These are phyloP conservation scores for Takakia lepidozioides DNA, from an alignment of 225 moss, liverwort and hornwort species.

Conservation along the genomic window DNA sequence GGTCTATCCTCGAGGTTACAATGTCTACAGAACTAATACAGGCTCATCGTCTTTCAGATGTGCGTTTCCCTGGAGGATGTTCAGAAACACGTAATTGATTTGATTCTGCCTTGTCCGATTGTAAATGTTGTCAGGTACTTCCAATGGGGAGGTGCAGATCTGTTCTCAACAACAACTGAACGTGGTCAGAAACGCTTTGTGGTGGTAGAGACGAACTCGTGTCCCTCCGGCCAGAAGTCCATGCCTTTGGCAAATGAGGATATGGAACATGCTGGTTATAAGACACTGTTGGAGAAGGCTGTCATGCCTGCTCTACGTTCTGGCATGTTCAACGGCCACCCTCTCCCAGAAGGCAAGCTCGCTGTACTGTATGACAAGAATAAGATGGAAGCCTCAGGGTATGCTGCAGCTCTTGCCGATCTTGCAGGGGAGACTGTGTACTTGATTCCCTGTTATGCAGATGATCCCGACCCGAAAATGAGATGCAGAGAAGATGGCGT, in stretches of 20 bases:
- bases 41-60: too few species aligned
- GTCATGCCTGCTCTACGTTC: constrained; percentile 28
- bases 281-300: constrained; percentile 21
- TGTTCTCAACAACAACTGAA: constrained; percentile 35
- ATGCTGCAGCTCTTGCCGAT: constrained; percentile 36
- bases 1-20: too few species aligned
- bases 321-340: constrained; percentile 23
- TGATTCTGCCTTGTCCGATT: too few species aligned
- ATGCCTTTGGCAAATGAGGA: constrained; percentile 34
- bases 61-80: too few species aligned
- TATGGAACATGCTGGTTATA: constrained; percentile 31
- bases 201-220: constrained; percentile 40
- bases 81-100: too few species aligned
- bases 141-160: constrained; percentile 34
- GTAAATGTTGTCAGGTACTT: too few species aligned
- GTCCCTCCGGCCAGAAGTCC: constrained; percentile 35
- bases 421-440: constrained; percentile 24
- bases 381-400: constrained; percentile 45
- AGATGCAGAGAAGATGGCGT: constrained; percentile 37
- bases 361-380: constrained; percentile 35
- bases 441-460: constrained; percentile 30
- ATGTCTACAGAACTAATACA: too few species aligned
- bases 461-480: constrained; percentile 17
- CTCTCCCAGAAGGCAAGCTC: constrained; percentile 25
- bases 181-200: constrained; percentile 31